These are phyloP conservation scores for Linnemannia elongata DNA, from an alignment of 192 early-diverging fungal genomes.

Conservation along the genomic window DNA sequence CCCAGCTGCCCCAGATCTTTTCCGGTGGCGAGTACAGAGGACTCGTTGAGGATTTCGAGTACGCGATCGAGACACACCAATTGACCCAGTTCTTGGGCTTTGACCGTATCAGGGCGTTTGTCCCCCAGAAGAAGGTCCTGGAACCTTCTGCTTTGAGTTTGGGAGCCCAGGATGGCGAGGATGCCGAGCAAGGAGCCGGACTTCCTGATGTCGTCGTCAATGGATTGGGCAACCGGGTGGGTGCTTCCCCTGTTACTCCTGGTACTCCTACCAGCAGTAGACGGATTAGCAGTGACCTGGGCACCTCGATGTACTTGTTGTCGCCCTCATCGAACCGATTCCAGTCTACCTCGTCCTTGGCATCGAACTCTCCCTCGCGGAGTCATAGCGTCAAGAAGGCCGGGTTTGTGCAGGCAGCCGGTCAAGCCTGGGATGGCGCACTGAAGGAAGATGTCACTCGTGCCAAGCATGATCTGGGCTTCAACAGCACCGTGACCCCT, in stretches of 20 bases:
- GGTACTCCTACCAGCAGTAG: neutral
- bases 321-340: conserved; percentile 38
- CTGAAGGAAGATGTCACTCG: conserved; percentile 31
- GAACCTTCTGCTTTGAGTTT: neutral
- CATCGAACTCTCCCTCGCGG: neutral
- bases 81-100: conserved; percentile 49
- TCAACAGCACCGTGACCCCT: conserved; percentile 18
- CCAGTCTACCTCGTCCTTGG: conserved; percentile 22
- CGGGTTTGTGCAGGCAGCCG: conserved; percentile 49
- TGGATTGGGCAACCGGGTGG: conserved; percentile 13
- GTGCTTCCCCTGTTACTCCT: neutral
- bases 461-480: conserved; percentile 40
- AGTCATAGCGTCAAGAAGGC: neutral
- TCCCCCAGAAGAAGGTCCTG: conserved; percentile 7
- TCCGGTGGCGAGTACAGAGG: conserved; percentile 64
- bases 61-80: conserved; percentile 46
- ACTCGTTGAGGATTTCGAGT: conserved; percentile 45
- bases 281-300: conserved; percentile 9
- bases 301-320: conserved; percentile 39
- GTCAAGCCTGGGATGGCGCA: conserved; percentile 45
- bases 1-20: conserved; percentile 63
- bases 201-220: conserved; percentile 36
- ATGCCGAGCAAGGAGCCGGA: conserved; percentile 51
- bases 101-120: conserved; percentile 35
- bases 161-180: conserved; percentile 45